Base-by-base conservation (phyloP, 2,329 filamentous ascomycete species). In the Pseudopithomyces chartarum region DNA sequence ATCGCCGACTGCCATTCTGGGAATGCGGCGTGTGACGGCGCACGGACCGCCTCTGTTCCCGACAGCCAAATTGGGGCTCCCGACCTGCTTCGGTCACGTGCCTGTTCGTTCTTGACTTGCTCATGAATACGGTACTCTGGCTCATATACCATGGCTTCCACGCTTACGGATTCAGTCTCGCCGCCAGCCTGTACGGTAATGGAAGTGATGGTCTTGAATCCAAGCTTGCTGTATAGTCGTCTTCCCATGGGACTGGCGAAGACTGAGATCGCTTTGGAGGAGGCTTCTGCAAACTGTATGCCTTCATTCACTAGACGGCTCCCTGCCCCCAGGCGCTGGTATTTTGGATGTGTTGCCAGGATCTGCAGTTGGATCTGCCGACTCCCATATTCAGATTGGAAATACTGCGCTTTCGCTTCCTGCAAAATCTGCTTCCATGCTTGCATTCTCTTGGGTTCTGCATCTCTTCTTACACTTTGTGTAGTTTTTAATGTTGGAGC, bases 221-320 rank as follows among this genome's bases (percentile, higher is more conserved):
- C 61, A 15, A 60, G 44, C 13, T 49, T 34, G 13, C 15, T 38
- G 39, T 63, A 63, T 15, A 63, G 52, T 22, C 17, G 33, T 19
- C 42, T 23, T 22, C 61, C 61, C 56, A 61, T 57, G 7, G 61
- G 61, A 52, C 61, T 63, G 12, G 59, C 56, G 44, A 63, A 60
- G 8, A 63, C 46, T 2, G 56, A 49, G 6, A 62, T 44, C 8
- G 48, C 38, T 42, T 54, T 23, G n/a, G 50, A 22, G n/a, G 20
- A 15, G 2, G 32, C 29, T 23, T 54, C 19, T 23, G 61, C 61
- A 7, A 55, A 11, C 17, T 23, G 20, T 6, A 62, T 46, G 6
- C 61, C 61, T 45, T 55, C 52, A 2, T 46, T 33, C 20, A 56
- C 59, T n/a, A 59, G 57, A 22, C 22, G 23, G 29, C 32, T 52